phyloP scores from a whole-genome alignment of 768 basidiomycete genomes.

The Xerocomellus chrysenteron region DNA sequence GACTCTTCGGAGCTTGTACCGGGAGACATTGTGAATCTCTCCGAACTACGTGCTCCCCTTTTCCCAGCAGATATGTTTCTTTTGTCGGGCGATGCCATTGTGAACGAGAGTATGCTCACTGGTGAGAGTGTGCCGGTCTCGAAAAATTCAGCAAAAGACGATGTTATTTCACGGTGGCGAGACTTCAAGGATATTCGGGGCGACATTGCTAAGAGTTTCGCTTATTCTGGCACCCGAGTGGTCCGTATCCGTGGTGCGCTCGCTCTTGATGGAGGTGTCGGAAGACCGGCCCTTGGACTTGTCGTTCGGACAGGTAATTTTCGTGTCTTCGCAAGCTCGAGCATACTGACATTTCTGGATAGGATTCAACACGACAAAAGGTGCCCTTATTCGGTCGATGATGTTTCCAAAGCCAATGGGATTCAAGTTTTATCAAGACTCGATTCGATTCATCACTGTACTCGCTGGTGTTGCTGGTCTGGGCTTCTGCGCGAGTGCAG shows the following conservation, averaged over 20 bases:
- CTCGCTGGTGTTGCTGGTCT: conserved; percentile 87
- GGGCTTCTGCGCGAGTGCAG: conserved; percentile 88
- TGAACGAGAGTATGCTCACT: conserved; percentile 99
- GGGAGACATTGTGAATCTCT: conserved; percentile 91
- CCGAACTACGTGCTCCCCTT: conserved; percentile 64
- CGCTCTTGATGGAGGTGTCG: conserved; percentile 49
- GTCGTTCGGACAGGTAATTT: conserved; percentile 80
- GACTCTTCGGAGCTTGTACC: conserved; percentile 84
- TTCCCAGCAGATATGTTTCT: conserved; percentile 92
- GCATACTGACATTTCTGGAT: conserved; percentile 9
- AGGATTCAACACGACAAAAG: conserved; percentile 98
- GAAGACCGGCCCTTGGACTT: conserved; percentile 69
- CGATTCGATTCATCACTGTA: conserved; percentile 86
- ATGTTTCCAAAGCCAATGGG: conserved; percentile 97
- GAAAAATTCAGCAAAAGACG: conserved; percentile 82
- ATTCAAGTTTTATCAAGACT: conserved; percentile 97
- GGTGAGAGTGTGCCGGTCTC: conserved; percentile 98
- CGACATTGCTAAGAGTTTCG: conserved; percentile 77
- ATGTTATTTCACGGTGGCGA: conserved; percentile 69
- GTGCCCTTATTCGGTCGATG: conserved; percentile 94
- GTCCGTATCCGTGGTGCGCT: conserved; percentile 76
- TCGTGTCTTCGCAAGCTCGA: background rate
- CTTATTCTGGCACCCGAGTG: conserved; percentile 89
- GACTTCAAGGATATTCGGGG: conserved; percentile 55
- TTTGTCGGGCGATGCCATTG: conserved; percentile 93